Evolutionary conservation across 2,329 filamentous ascomycete species (phyloP), one percentile per base, ranked within the genome.

Genomic region (Fusarium humuli): DNA sequence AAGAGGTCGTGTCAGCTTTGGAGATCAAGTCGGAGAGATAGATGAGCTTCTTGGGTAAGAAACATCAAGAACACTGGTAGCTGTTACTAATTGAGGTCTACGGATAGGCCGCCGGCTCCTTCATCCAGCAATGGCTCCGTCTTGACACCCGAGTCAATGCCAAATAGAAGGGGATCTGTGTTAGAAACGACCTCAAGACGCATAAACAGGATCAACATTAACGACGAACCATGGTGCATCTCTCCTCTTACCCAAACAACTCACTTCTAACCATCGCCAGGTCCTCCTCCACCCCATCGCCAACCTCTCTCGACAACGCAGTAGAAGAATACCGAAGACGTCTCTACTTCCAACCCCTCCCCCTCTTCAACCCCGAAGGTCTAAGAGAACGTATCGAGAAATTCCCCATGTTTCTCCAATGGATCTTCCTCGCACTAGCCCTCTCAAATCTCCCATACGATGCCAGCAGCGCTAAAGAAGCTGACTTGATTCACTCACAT

Each of bases 341-440:
- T 12, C 10, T 73, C 8, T 73, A 73, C 49, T 73, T 74, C 7
- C 72, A 73, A 4, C 72, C 72, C 1, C 41, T 73, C 0, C 72
- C 71, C 1, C 69, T 73, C 1, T 74, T 73, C 25, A 44, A 68
- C 7, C 32, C 67, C 6, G 53, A 67, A 13, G 48, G 48, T 0
- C 42, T 70, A 1, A 34, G 67, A 23, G 54, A 48, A 2, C 67
- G 63, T 0, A 53, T 70, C 0, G 58, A 68, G 6, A 42, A 18
- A 16, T 69, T 68, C 2, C 63, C 67, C 5, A 47, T 59, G 11
- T 70, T 70, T 12, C 44, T 70, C 0, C 67, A 71, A 14, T 70
- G 67, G 67, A 71, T 68, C 22, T 70, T 70, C 25, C 52, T 71
- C 0, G 67, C 67, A 12, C 46, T 70, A 6, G 64, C 67, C 0